Evolutionary conservation across 179 eudicot species (phyloP).

Genomic region (Monotropa hypopitys): DNA sequence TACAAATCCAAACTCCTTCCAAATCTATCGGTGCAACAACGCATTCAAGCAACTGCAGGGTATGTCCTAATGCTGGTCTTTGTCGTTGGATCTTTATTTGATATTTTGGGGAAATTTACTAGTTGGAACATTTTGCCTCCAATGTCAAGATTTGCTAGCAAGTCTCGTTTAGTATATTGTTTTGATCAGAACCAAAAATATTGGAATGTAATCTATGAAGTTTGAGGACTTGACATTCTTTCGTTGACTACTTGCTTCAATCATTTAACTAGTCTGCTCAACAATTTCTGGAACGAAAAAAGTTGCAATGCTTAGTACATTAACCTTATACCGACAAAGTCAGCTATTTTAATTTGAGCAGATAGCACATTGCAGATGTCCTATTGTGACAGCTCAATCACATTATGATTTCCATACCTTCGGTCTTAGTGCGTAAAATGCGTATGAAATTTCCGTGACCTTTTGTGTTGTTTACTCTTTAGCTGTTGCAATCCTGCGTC

Average conservation of each 20-base stretch:
- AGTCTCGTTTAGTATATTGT: not conserved
- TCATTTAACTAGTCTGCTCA: not conserved
- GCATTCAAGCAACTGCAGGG: constrained; percentile 55
- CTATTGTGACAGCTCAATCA: not conserved
- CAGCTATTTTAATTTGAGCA: not conserved
- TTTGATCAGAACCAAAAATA: not conserved
- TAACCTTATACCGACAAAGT: not conserved
- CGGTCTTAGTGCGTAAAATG: not conserved
- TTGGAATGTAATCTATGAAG: not conserved
- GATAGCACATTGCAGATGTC: not conserved
- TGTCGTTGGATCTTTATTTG: not conserved
- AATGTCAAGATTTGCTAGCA: not conserved
- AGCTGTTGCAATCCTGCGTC: not conserved
- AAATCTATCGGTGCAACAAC: constrained; percentile 35
- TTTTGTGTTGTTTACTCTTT: not conserved
- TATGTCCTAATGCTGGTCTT: constrained; percentile 9
- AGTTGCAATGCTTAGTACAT: not conserved
- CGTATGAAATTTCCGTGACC: no score
- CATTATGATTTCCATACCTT: not conserved
- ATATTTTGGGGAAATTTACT: not conserved
- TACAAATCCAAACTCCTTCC: constrained; percentile 40
- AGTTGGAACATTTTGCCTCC: not conserved
- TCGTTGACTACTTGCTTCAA: not conserved
- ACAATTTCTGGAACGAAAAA: not conserved
- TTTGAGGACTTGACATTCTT: not conserved